Evolutionary conservation across 2,329 filamentous ascomycete species (phyloP).

Genomic region (Alternaria brassicae): DNA sequence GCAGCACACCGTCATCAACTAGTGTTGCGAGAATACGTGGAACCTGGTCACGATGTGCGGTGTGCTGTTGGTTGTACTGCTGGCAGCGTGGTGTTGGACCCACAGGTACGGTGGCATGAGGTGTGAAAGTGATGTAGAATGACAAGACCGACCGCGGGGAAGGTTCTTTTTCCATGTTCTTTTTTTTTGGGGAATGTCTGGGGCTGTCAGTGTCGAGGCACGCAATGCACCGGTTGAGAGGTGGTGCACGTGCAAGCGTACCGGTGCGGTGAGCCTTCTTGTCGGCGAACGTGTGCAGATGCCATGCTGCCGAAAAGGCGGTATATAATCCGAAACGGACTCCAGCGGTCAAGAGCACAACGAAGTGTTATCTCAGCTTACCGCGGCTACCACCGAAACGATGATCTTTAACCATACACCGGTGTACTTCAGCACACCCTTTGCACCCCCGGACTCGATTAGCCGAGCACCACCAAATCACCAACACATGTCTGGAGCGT

Average conservation of each 20-base stretch:
- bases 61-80: slow-evolving; percentile 5
- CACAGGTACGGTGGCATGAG: background rate
- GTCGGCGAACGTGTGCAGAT: slow-evolving; percentile 3
- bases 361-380: background rate
- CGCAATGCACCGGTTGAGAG: background rate
- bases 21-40: background rate
- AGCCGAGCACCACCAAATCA: background rate
- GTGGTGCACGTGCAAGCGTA: slow-evolving; percentile 1
- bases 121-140: slow-evolving; percentile 3
- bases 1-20: background rate
- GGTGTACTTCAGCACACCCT: background rate
- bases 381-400: background rate
- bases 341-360: slow-evolving; percentile 1
- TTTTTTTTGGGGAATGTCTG: slow-evolving; percentile 1
- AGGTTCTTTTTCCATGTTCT: background rate
- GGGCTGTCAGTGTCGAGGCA: slow-evolving; percentile 4
- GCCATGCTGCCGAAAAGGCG: slow-evolving; percentile 1
- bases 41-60: slow-evolving; percentile 3
- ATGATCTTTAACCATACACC: background rate
- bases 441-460: background rate
- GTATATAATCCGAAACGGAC: slow-evolving; percentile 5
- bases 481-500: slow-evolving; percentile 2
- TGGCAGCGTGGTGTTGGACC: slow-evolving; percentile 1
- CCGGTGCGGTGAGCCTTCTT: slow-evolving; percentile 1
- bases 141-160: background rate